phyloP scores from a whole-genome alignment of 2,329 filamentous ascomycete genomes.

The Orbilia javanica region DNA sequence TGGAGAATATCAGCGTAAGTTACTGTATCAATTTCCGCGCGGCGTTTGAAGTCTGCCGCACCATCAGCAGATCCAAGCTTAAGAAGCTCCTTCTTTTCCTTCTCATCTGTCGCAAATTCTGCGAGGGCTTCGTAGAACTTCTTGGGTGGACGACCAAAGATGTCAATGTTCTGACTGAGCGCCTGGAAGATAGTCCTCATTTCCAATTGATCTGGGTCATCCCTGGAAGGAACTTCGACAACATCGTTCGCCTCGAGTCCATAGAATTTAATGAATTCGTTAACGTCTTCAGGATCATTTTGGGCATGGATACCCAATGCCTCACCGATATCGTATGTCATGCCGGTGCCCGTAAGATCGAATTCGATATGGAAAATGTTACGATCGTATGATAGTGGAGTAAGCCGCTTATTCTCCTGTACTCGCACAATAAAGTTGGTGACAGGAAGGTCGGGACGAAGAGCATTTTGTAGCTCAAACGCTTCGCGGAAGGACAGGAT shows the following conservation, averaged over 20 bases:
- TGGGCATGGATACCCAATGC: conserved; percentile 96
- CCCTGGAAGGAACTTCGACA: conserved; percentile 90
- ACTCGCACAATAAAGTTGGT: conserved; percentile 90
- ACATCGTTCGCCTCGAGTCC: conserved; percentile 84
- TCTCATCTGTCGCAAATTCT: conserved; percentile 84
- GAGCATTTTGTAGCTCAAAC: conserved; percentile 77
- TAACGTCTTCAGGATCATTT: conserved; percentile 83
- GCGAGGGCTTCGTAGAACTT: conserved; percentile 95
- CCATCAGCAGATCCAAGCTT: conserved; percentile 82
- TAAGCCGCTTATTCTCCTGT: conserved; percentile 94
- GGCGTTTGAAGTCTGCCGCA: conserved; percentile 89
- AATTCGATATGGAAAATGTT: conserved; percentile 99
- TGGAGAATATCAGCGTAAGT: conserved; percentile 91
- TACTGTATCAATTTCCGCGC: conserved; percentile 88
- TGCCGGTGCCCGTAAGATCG: conserved; percentile 87
- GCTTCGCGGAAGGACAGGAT: conserved; percentile 94
- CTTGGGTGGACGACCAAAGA: conserved; percentile 96
- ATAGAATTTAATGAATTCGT: conserved; percentile 90
- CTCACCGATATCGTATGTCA: conserved; percentile 97
- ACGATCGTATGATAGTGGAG: conserved; percentile 87
- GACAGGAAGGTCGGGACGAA: conserved; percentile 86
- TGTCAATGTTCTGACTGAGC: conserved; percentile 90
- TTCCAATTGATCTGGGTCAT: conserved; percentile 79
- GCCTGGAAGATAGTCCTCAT: conserved; percentile 94
- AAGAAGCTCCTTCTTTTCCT: conserved; percentile 83